Conservation (phyloP, 2,329 filamentous ascomycete species). For the Pezicula neosporulosa region DNA sequence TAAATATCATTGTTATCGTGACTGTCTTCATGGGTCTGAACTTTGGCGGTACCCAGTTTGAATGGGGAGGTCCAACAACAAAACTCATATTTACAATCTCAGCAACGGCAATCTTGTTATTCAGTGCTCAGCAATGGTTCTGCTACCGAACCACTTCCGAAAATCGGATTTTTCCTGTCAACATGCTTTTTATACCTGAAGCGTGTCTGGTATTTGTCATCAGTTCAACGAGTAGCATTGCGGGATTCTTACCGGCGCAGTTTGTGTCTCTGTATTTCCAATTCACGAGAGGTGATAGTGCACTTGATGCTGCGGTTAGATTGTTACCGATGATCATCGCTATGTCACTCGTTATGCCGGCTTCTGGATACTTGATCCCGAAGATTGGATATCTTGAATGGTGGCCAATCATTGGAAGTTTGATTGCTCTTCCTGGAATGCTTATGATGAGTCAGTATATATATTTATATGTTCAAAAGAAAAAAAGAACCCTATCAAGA, state of each 20-base stretch:
- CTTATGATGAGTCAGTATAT: background rate
- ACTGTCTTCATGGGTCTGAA: slow-evolving; percentile 20
- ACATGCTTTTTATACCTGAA: background rate
- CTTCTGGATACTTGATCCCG: background rate
- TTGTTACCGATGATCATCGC: slow-evolving; percentile 30
- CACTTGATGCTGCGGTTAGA: slow-evolving; percentile 35
- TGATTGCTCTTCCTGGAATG: background rate
- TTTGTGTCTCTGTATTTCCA: slow-evolving; percentile 42
- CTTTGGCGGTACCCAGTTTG: slow-evolving; percentile 18
- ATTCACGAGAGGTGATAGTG: slow-evolving; percentile 42
- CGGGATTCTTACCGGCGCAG: slow-evolving; percentile 41
- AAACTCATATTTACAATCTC: slow-evolving; percentile 36
- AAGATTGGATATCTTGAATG: background rate
- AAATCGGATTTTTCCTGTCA: slow-evolving; percentile 4
- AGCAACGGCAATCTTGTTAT: slow-evolving; percentile 23
- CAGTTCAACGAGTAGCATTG: slow-evolving; percentile 43
- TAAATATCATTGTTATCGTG: slow-evolving; percentile 20
- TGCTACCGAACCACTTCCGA: background rate
- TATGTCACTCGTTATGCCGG: slow-evolving; percentile 9
- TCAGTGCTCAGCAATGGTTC: slow-evolving; percentile 7
- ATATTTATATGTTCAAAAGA: no score
- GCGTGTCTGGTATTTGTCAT: slow-evolving; percentile 24
- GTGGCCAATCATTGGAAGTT: background rate
- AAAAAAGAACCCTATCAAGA: background rate
- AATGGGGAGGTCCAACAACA: slow-evolving; percentile 9